Base-by-base conservation (phyloP, 2,329 filamentous ascomycete species). In the Diplodia seriata region DNA sequence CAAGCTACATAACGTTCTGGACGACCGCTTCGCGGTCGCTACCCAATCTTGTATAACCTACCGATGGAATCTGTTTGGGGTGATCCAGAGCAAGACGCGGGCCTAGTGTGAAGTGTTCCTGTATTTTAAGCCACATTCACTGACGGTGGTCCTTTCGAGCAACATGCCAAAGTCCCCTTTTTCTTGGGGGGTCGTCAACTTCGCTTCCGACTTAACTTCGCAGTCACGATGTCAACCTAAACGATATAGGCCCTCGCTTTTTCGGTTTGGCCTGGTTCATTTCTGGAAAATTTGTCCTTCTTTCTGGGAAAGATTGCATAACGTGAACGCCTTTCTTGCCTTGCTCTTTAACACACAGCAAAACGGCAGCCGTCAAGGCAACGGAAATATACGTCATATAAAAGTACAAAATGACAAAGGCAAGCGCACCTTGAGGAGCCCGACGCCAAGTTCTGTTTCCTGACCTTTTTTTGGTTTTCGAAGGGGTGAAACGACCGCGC, bases 271-370 rank as follows among this genome's bases (percentile, higher is more conserved):
- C 23, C 40, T 12, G 12, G 8, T 43, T 11, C 15, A 47, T 61
- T 49, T 49, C 23, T 14, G 40, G 23, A 36, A 23, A 23, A 18
- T 3, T 31, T 18, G 55, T 20, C 55, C 31, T 33, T 49, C 26
- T 47, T 26, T 49, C 12, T 26, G 14, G 26, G 31, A 40, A 43
- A 38, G 20, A 55, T 29, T 33, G 29, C 33, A 11, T 55, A 31
- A 15, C 31, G 8, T 26, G 59, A 63, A 38, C 59, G 59, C 59
- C 59, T 63, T 63, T 50, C 33, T n/a, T 63, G 56, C 56, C 23
- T 18, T 38, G 18, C 38, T 38, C 33, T 51, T 31, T 23, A 36
- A 23, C 18, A 31, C 18, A 14, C 18, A 31, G 15, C 29, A 40
- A 57, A 43, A 14, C 31, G 40, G 33, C 11, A 62, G 23, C 26